These are phyloP conservation scores for Drechslerella dactyloides DNA, from an alignment of 2,329 filamentous ascomycete genomes.

Conservation along the genomic window DNA sequence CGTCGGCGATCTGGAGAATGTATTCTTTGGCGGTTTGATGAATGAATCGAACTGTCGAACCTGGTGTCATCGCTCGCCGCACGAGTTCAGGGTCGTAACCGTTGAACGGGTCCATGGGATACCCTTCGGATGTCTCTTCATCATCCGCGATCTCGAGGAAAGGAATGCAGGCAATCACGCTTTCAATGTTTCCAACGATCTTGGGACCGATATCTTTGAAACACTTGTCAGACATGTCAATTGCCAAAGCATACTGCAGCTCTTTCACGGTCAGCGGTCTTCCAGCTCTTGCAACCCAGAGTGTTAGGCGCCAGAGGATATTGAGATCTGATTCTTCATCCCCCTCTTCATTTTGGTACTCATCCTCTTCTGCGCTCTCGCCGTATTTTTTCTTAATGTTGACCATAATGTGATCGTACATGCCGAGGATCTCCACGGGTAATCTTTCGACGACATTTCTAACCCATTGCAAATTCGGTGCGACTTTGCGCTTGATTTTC, in stretches of 20 bases:
- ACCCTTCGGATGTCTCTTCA: background rate
- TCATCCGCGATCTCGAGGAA: conserved; percentile 22
- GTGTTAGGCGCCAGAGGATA: conserved; percentile 7
- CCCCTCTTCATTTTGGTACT: conserved; percentile 6
- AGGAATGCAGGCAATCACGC: conserved; percentile 14
- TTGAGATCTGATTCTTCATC: conserved; percentile 19
- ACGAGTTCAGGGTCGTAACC: background rate
- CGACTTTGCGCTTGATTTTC: conserved; percentile 10
- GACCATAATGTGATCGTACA: conserved; percentile 30
- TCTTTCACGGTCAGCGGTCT: conserved; percentile 21
- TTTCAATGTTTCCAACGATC: conserved; percentile 11
- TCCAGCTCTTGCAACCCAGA: conserved; percentile 14
- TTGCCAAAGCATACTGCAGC: conserved; percentile 22
- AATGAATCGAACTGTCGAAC: conserved; percentile 24
- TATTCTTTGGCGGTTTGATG: conserved; percentile 31
- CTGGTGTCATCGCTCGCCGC: conserved; percentile 6
- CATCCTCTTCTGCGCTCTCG: background rate
- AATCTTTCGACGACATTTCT: conserved; percentile 13
- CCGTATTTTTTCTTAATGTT: conserved; percentile 24
- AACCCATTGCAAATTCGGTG: conserved; percentile 15
- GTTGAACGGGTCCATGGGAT: background rate
- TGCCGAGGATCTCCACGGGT: conserved; percentile 22
- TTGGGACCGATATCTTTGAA: conserved; percentile 3
- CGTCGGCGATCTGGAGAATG: conserved; percentile 18
- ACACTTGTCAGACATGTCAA: conserved; percentile 21